Evolutionary conservation across 352 stramenopile species (phyloP), one percentile per base, ranked within the genome.

Genomic region (Peronosclerospora sorghi): DNA sequence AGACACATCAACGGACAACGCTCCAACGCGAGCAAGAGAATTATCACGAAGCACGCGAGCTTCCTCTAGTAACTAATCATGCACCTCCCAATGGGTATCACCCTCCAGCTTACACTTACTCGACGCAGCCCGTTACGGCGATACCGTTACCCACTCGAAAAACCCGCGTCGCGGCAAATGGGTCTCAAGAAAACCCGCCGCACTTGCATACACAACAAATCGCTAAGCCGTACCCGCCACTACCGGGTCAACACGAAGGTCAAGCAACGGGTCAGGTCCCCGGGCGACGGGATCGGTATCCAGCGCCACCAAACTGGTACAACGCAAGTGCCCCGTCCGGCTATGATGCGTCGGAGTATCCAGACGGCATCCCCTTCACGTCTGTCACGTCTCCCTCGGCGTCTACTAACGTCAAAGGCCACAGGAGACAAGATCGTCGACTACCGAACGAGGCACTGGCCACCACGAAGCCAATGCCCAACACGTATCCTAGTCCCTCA

Each of bases 1-100:
- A 86, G 32, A 58, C 62, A 2, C 66, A 56, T 21, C 64, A 86
- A 38, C 62, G 65, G 4, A 59, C 82, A 32, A 56, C 61, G 7
- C 54, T 76, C 26, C 61, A 76, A 41, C 66, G 55, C 8, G 51
- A 59, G 18, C 42, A 32, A 13, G 43, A 41, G n/a, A 40, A 65
- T 35, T 46, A 68, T 30, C 60, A 75, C 24, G 38, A 73, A 15
- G 38, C 68, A 12, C 63, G 75, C n/a, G n/a, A n/a, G n/a, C n/a
- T n/a, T n/a, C n/a, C n/a, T n/a, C n/a, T n/a, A n/a, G n/a, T n/a
- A n/a, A n/a, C n/a, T n/a, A n/a, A n/a, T n/a, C n/a, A n/a, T n/a
- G n/a, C n/a, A n/a, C n/a, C n/a, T n/a, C n/a, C n/a, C n/a, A n/a
- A n/a, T 32, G 54, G 52, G 24, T 59, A 78, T 43, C 51, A 54